Evolutionary conservation across 2,329 filamentous ascomycete genomes (phyloP).

Genomic region (Colletotrichum zoysiae): DNA sequence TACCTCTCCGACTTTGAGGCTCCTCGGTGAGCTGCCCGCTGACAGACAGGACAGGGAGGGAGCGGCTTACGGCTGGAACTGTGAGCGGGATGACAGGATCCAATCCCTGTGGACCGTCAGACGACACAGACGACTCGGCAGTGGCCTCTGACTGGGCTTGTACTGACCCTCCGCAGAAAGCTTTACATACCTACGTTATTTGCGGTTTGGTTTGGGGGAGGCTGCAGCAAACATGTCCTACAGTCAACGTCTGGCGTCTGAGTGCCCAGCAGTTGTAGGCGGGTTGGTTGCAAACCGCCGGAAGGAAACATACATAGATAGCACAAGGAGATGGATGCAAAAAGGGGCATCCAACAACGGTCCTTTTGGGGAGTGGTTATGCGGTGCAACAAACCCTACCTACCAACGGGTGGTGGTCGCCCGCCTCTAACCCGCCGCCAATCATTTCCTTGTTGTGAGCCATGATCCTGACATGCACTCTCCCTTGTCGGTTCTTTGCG

Average conservation of each 20-base stretch:
- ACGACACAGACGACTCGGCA: slow-evolving; percentile 22
- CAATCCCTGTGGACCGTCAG: slow-evolving; percentile 16
- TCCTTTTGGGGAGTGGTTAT: background rate
- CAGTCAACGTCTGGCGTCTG: slow-evolving; percentile 3
- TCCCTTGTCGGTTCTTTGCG: slow-evolving; percentile 12
- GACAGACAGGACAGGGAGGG: slow-evolving; percentile 6
- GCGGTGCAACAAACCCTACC: slow-evolving; percentile 6
- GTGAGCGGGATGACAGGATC: slow-evolving; percentile 34
- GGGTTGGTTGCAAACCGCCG: background rate
- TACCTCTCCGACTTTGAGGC: background rate
- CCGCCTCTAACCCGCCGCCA: slow-evolving; percentile 10
- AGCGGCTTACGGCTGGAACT: slow-evolving; percentile 5
- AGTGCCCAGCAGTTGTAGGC: background rate
- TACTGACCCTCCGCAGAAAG: background rate
- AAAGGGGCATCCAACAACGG: background rate
- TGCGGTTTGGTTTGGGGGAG: background rate
- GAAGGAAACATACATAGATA: background rate
- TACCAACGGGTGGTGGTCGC: slow-evolving; percentile 4
- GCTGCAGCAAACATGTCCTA: background rate
- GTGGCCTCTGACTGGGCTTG: slow-evolving; percentile 7
- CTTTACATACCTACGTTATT: background rate
- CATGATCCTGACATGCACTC: slow-evolving; percentile 5
- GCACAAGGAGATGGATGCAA: background rate
- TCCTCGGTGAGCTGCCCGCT: slow-evolving; percentile 3
- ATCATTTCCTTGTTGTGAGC: slow-evolving; percentile 23